phyloP scores from a whole-genome alignment of 106 monocot genomes.

The Dendrobium huoshanense region DNA sequence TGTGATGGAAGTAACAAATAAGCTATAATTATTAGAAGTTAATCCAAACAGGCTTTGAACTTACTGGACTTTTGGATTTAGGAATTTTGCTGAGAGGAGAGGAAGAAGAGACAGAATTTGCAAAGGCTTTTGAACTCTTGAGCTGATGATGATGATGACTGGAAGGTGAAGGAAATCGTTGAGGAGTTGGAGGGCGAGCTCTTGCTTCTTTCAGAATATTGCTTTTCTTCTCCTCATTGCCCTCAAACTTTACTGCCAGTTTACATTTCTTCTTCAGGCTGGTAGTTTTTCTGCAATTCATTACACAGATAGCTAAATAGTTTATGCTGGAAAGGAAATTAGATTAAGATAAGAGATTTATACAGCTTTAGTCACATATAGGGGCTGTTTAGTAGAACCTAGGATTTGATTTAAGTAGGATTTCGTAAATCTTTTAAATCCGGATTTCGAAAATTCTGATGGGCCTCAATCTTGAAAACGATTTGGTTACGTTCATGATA shows the following conservation, averaged over 20 bases:
- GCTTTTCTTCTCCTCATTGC: constrained; percentile 10
- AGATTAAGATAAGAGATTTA: no score
- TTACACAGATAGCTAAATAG: not conserved
- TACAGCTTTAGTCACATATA: no score
- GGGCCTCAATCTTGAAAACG: no score
- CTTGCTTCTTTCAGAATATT: constrained; percentile 51
- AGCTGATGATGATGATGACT: constrained; percentile 7
- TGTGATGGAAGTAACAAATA: not conserved
- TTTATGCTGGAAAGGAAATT: not conserved
- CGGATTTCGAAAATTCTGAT: no score
- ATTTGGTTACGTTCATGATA: no score
- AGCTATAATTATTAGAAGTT: not conserved
- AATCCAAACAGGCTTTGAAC: not conserved
- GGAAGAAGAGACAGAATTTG: constrained; percentile 23
- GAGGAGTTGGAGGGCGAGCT: constrained; percentile 80
- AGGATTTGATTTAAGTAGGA: no score
- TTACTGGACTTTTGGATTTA: constrained; percentile 25
- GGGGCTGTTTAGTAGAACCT: no score
- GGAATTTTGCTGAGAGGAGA: constrained; percentile 41
- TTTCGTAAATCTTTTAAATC: no score
- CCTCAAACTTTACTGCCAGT: constrained; percentile 12
- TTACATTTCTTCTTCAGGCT: constrained; percentile 7
- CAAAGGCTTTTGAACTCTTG: constrained; percentile 19
- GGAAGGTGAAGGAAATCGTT: constrained; percentile 74
- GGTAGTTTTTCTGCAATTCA: constrained; percentile 4